Base-by-base conservation (phyloP, 345 rosid genomes). In the Gossypium ekmanianum region DNA sequence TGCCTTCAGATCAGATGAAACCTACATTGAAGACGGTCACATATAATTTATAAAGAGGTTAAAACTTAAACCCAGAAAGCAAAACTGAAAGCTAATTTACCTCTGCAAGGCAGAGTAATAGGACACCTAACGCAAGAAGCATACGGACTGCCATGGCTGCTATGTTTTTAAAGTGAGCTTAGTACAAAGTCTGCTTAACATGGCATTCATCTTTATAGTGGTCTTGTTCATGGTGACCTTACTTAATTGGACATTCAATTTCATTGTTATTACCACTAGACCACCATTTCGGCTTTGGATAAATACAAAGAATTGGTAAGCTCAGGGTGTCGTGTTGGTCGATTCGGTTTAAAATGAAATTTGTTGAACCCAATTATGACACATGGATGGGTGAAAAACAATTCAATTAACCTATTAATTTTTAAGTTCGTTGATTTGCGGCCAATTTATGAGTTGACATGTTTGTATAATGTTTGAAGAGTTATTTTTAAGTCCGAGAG, bases 1-100 rank as follows among this genome's bases (percentile, higher is more conserved):
- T 20, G 44, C 12, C 66, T 72, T 75, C 48, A 68, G 57, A 58
- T 75, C 74, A 44, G 83, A 83, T 20, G 83, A 78, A 51, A 83
- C 85, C 83, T 77, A 54, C 72, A 41, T 20, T 47, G 55, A 47
- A 45, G 56, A 45, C 0, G 6, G 1, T 16, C 7, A 17, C 1
- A 9, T 58, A 10, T 22, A 11, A 58, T 58, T 10, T 22, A 22
- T 9, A 63, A 39, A 39, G 2, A 11, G 68, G 9, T 12, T 22
- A 47, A 67, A 47, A 22, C 55, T 22, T 11, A 18, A 44, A 65
- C 24, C 50, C 29, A 47, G n/a, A 64, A 64, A 64, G 18, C 17
- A 14, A 52, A 22, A 67, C 4, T 1, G 13, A 6, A 68, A 68
- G 43, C 43, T 11, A 61, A 9, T 64, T 13, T 70, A 82, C 85